Percentiles rank a stretch among this genome's conserved stretches.
These are phyloP conservation scores for Hymenoscyphus linearis DNA, from an alignment of 2,329 filamentous ascomycete species.

Conservation along the genomic window DNA sequence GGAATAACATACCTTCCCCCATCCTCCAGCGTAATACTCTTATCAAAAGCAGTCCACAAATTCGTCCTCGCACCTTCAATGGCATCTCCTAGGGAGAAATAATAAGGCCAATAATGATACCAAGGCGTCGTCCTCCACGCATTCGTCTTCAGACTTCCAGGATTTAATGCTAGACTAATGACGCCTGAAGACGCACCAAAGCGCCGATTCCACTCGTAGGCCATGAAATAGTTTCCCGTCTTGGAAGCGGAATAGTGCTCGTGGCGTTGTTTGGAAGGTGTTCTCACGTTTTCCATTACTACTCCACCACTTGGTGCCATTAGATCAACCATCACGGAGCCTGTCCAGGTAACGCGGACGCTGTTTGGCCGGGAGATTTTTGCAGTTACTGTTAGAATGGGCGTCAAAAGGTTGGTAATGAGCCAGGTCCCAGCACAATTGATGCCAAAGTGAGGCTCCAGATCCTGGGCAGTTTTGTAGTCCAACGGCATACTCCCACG, in stretches of 20 bases:
- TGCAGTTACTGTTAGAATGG: conserved; percentile 20
- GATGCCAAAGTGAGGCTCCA: conserved; percentile 32
- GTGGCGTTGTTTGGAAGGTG: neutral
- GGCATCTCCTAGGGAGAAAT: neutral
- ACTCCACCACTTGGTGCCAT: neutral
- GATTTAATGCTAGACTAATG: neutral
- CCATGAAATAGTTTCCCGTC: neutral
- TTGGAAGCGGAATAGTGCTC: neutral
- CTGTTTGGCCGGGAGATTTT: neutral
- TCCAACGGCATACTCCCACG: neutral
- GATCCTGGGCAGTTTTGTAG: conserved; percentile 17
- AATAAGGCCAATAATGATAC: neutral
- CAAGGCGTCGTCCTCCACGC: neutral
- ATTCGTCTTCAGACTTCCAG: conserved; percentile 2
- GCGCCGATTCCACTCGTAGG: neutral
- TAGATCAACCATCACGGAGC: neutral
- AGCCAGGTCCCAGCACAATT: conserved; percentile 33
- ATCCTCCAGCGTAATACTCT: conserved; percentile 2
- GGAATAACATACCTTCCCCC: conserved; percentile 6
- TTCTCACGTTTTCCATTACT: neutral
- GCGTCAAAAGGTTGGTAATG: conserved; percentile 31
- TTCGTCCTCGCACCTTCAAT: neutral
- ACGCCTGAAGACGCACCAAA: neutral
- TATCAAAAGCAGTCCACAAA: neutral
- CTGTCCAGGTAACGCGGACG: neutral